These are phyloP conservation scores for Spinacia oleracea DNA, from an alignment of 179 eudicot species.

Conservation along the genomic window DNA sequence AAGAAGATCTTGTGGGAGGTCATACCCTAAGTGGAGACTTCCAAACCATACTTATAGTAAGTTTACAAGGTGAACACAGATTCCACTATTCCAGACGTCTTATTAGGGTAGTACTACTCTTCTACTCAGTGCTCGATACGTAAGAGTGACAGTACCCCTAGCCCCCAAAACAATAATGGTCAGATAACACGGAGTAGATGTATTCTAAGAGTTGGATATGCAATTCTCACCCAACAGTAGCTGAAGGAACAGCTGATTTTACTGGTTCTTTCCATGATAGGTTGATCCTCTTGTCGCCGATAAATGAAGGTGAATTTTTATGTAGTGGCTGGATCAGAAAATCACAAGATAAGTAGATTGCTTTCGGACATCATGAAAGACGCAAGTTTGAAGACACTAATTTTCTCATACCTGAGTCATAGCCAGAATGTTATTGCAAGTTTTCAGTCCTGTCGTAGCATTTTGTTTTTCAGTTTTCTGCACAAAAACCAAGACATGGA, in stretches of 20 bases:
- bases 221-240: slow-evolving; percentile 57
- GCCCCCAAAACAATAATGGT: neutral
- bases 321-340: slow-evolving; percentile 65
- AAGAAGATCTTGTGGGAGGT: too few species aligned
- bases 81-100: neutral
- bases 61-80: too few species aligned
- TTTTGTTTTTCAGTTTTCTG: slow-evolving; percentile 86
- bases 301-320: slow-evolving; percentile 74
- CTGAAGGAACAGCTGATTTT: slow-evolving; percentile 46
- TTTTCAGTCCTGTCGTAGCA: slow-evolving; percentile 71
- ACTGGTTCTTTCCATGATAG: slow-evolving; percentile 79
- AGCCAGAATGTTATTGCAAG: slow-evolving; percentile 87
- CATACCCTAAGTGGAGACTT: too few species aligned
- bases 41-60: neutral
- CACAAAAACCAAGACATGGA: slow-evolving; percentile 20
- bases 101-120: neutral
- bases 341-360: neutral
- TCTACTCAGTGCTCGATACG: neutral
- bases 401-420: slow-evolving; percentile 73
- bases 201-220: neutral
- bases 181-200: neutral
- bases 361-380: neutral
- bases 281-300: slow-evolving; percentile 77
- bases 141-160: neutral
- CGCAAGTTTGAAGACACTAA: neutral